Evolutionary conservation across 768 basidiomycete genomes (phyloP), one percentile per base, ranked within the genome.

Genomic region (Mycena amicta): DNA sequence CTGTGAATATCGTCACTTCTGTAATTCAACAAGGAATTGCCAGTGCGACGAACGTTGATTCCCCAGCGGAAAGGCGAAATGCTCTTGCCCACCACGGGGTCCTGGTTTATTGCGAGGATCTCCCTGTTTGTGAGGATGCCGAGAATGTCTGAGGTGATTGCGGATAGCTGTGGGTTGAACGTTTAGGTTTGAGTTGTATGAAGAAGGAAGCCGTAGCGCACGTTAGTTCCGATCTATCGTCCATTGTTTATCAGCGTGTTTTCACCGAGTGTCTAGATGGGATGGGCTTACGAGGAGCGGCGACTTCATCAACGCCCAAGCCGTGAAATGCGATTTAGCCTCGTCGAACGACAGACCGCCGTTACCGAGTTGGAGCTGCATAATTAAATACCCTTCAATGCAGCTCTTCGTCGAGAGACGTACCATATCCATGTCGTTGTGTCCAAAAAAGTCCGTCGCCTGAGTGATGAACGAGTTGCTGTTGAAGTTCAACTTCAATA

Each of bases 21-120:
- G 37, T 15, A 29, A 25, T 18, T 13, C 13, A 49, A 27, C 22
- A 5, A 22, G 47, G 53, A 12, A 46, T n/a, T 5, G 23, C 6
- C 69, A 37, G 18, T 37, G 33, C 80, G 18, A 37, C 33, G 49
- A 55, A 87, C 85, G 66, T 87, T 86, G 64, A 85, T 72, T 4
- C 86, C 86, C 85, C 86, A 88, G 60, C 84, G 73, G 77, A 89
- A 89, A 2, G 88, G 87, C 13, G 85, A 81, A 53, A 88, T 79
- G 55, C 80, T 80, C 18, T 79, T 80, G 3, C 87, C 87, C 20
- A 83, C 73, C 2, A 83, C 82, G 0, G 84, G 77, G 63, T 89
- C 88, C 64, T 89, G 88, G 68, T 87, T 85, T 60, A 89, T 87
- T 5, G 84, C 86, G 12, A 89, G 72, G 31, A 89, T 82, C 66